phyloP scores from a whole-genome alignment of 208 protist genomes.

The Wallacemonas sp. region DNA sequence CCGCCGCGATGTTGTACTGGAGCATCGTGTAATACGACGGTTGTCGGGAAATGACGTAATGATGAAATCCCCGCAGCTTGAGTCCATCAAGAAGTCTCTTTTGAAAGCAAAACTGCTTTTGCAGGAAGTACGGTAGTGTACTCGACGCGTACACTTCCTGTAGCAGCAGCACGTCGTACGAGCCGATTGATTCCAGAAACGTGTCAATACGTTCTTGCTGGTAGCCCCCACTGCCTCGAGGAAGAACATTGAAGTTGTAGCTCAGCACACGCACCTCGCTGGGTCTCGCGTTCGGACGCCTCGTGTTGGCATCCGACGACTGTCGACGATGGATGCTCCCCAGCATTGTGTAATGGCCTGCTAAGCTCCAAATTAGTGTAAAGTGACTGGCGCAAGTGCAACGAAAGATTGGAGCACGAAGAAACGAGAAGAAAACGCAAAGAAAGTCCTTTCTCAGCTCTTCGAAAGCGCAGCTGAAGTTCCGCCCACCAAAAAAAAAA shows the following conservation, averaged over 20 bases:
- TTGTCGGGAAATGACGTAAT: slow-evolving; percentile 85
- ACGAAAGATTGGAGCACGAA: too few species aligned
- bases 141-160: slow-evolving; percentile 87
- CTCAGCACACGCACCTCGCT: slow-evolving; percentile 67
- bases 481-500: slow-evolving; percentile 5
- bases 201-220: slow-evolving; percentile 81
- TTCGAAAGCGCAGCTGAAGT: too few species aligned
- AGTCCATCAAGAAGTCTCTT: slow-evolving; percentile 74
- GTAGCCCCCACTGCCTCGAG: slow-evolving; percentile 71
- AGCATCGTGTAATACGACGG: slow-evolving; percentile 85
- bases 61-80: slow-evolving; percentile 62
- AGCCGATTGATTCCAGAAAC: slow-evolving; percentile 61
- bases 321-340: background rate
- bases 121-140: slow-evolving; percentile 72
- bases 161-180: slow-evolving; percentile 82
- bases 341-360: background rate
- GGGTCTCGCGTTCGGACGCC: background rate
- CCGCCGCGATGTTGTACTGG: slow-evolving; percentile 65
- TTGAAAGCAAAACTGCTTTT: slow-evolving; percentile 74
- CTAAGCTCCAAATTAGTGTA: too few species aligned
- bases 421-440: too few species aligned
- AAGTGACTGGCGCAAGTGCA: too few species aligned
- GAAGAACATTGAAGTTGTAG: slow-evolving; percentile 92
- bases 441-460: too few species aligned
- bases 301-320: background rate